A percentile compares a stretch with the other conserved stretches of the same genome.
phyloP scores from a whole-genome alignment of 305 asterid genomes.

The Fraxinus xanthoxyloides region DNA sequence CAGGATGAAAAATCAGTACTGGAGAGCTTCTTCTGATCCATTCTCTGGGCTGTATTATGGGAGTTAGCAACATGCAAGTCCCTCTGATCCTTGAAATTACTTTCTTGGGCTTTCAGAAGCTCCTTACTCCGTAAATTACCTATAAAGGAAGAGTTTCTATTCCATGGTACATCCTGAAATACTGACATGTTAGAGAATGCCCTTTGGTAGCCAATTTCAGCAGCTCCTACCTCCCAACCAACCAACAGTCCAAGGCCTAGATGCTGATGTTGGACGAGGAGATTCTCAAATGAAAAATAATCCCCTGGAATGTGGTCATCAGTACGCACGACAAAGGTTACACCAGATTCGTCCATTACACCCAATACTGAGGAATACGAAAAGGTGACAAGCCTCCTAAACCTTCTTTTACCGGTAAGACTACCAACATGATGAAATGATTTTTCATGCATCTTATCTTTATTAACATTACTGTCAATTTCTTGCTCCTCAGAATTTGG shows the following conservation, averaged over 20 bases:
- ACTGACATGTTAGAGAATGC: conserved; percentile 33
- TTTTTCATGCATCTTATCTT: conserved; percentile 25
- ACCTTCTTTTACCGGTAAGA: conserved; percentile 48
- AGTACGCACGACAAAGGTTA: conserved; percentile 43
- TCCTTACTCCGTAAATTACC: conserved; percentile 29
- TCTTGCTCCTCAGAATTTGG: conserved; percentile 34
- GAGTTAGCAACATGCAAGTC: conserved; percentile 29
- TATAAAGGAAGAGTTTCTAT: conserved; percentile 27
- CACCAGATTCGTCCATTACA: conserved; percentile 79
- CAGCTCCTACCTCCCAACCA: conserved; percentile 71
- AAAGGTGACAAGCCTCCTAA: conserved; percentile 56
- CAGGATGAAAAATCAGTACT: conserved; percentile 39
- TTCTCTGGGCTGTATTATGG: conserved; percentile 33
- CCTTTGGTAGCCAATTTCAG: conserved; percentile 81
- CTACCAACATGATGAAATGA: conserved; percentile 27
- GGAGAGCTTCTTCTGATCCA: conserved; percentile 34
- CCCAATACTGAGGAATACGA: conserved; percentile 69
- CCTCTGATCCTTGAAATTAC: conserved; percentile 32
- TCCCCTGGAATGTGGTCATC: conserved; percentile 44
- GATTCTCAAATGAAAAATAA: conserved; percentile 35
- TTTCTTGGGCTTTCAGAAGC: conserved; percentile 26
- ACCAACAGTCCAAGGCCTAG: conserved; percentile 52
- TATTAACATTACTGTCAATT: conserved; percentile 23
- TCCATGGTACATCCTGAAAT: conserved; percentile 24
- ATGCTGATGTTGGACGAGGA: conserved; percentile 36